phyloP scores from a whole-genome alignment of 495 filamentous ascomycete genomes.

The Lophium mytilinum region DNA sequence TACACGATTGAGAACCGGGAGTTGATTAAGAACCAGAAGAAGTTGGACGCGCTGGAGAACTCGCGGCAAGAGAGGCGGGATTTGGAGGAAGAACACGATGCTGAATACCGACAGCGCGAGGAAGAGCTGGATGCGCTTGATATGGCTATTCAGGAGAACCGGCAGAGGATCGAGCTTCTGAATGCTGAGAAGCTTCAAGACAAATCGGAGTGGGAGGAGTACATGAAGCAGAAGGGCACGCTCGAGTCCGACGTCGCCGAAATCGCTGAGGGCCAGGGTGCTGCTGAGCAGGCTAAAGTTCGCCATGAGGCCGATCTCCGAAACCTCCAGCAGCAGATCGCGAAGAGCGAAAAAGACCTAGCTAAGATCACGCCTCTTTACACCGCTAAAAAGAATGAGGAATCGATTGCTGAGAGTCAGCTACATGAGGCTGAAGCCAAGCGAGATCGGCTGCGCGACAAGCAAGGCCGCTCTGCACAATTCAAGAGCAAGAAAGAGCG shows the following conservation, averaged over 20 bases:
- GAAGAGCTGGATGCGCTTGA: conserved; percentile 71
- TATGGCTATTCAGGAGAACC: conserved; percentile 65
- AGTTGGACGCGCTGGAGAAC: conserved; percentile 77
- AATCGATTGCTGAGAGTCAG: conserved; percentile 57
- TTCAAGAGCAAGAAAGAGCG: conserved; percentile 84
- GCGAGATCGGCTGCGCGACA: conserved; percentile 77
- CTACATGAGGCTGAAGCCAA: conserved; percentile 68
- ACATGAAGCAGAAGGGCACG: conserved; percentile 67
- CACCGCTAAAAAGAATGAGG: conserved; percentile 61
- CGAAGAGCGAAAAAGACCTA: conserved; percentile 67
- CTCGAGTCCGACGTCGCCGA: conserved; percentile 77
- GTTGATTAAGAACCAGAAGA: conserved; percentile 65
- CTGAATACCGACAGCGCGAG: conserved; percentile 69
- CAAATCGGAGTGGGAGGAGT: conserved; percentile 81
- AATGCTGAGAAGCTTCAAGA: conserved; percentile 80
- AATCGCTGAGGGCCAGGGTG: conserved; percentile 68
- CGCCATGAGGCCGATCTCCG: conserved; percentile 67
- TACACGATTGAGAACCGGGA: conserved; percentile 90
- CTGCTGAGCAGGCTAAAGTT: conserved; percentile 59
- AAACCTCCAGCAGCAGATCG: conserved; percentile 65
- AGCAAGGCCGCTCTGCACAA: conserved; percentile 83
- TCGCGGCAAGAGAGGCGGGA: conserved; percentile 71
- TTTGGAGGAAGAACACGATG: conserved; percentile 71
- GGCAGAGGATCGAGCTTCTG: conserved; percentile 75
- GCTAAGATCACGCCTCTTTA: conserved; percentile 65